phyloP scores from a whole-genome alignment of 2,329 filamentous ascomycete genomes.

The Passalora sequoiae region DNA sequence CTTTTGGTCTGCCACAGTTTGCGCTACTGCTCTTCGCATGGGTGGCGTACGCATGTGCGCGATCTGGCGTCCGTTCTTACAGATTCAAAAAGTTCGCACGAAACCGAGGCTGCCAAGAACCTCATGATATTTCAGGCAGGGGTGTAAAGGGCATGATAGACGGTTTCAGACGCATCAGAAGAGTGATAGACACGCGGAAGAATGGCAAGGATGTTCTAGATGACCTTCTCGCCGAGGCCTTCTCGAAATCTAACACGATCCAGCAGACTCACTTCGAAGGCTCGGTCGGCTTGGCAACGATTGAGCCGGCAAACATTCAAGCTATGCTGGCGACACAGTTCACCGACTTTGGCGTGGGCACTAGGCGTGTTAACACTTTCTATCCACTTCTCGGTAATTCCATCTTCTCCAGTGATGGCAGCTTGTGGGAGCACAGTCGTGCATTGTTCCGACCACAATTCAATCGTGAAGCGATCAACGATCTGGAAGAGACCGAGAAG shows the following conservation, averaged over 20 bases:
- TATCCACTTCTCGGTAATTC: conserved; percentile 24
- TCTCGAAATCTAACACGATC: conserved; percentile 7
- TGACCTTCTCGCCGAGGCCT: conserved; percentile 9
- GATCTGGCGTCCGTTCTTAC: not conserved
- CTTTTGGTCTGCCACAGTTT: not conserved
- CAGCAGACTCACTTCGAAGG: conserved; percentile 11
- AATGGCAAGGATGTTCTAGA: conserved; percentile 14
- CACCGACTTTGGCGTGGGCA: conserved; percentile 41
- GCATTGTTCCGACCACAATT: conserved; percentile 32
- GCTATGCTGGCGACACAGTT: conserved; percentile 50
- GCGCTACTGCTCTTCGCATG: not conserved
- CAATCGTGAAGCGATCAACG: conserved; percentile 29
- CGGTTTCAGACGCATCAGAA: not conserved
- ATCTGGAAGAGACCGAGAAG: conserved; percentile 27
- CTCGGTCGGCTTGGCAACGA: conserved; percentile 5
- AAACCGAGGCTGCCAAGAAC: conserved; percentile 11
- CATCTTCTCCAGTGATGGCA: conserved; percentile 32
- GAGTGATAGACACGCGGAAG: not conserved
- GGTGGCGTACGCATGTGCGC: conserved; percentile 2
- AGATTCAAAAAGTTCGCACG: conserved; percentile 11
- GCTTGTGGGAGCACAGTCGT: conserved; percentile 28
- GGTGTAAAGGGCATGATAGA: not conserved
- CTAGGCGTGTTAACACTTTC: conserved; percentile 18
- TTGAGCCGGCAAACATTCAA: conserved; percentile 51
- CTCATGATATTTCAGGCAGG: conserved; percentile 7